phyloP scores from a whole-genome alignment of 2,329 filamentous ascomycete species.

The Chrysosporium keratinophilum region DNA sequence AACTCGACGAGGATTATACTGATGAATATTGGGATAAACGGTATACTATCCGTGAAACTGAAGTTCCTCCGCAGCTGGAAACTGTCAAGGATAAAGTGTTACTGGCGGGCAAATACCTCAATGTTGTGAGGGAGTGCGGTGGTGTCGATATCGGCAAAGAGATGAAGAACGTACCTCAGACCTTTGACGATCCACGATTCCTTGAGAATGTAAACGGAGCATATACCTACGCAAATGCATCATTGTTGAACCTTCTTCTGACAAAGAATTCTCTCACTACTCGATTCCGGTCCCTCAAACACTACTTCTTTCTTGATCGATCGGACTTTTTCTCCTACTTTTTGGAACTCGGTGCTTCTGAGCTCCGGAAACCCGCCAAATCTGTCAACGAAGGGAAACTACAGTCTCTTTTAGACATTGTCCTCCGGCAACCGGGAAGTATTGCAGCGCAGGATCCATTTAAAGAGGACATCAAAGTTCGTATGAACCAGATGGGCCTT shows the following conservation, averaged over 20 bases:
- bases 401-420: conserved; percentile 89
- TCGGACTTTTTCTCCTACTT: conserved; percentile 99
- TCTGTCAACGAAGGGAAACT: conserved; percentile 85
- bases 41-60: conserved; percentile 85
- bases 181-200: conserved; percentile 85
- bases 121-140: conserved; percentile 93
- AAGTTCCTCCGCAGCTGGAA: conserved; percentile 85
- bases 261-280: conserved; percentile 87
- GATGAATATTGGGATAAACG: conserved; percentile 99
- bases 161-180: conserved; percentile 75
- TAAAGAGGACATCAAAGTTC: conserved; percentile 95
- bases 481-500: conserved; percentile 89
- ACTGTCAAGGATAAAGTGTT: conserved; percentile 88
- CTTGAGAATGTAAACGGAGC: conserved; percentile 92
- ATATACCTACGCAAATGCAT: conserved; percentile 91
- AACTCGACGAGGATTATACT: conserved; percentile 89
- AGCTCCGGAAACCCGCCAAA: conserved; percentile 81
- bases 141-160: conserved; percentile 88
- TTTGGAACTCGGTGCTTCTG: conserved; percentile 78
- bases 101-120: conserved; percentile 91
- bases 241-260: conserved; percentile 76
- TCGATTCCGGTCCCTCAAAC: conserved; percentile 80
- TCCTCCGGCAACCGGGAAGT: conserved; percentile 89
- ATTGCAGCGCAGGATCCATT: conserved; percentile 90
- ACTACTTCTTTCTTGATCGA: conserved; percentile 97